phyloP scores from a whole-genome alignment of 768 basidiomycete species.

The Russula virescens region DNA sequence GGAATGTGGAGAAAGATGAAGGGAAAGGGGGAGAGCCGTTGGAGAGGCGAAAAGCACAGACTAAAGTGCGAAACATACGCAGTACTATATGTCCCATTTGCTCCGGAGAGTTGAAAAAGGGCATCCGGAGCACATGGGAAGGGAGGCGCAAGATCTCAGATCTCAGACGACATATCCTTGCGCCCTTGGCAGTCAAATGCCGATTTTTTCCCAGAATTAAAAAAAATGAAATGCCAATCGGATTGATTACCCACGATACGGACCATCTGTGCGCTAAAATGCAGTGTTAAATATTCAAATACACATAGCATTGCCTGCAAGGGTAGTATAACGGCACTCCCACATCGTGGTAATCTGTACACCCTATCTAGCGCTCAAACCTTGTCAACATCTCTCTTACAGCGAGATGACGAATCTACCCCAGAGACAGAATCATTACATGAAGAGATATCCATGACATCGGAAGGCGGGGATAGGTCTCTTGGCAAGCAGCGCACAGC shows the following conservation, averaged over 20 bases:
- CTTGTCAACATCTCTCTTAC: neutral
- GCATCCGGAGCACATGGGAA: constrained; percentile 11
- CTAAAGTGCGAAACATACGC: neutral
- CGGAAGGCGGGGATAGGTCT: neutral
- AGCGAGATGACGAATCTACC: neutral
- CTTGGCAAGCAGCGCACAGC: neutral
- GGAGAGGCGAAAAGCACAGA: neutral
- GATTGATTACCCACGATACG: neutral
- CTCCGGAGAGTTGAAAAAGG: neutral
- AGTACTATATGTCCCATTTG: neutral
- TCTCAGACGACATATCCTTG: neutral
- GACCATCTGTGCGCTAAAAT: neutral
- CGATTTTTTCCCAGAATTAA: no score
- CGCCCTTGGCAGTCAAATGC: neutral
- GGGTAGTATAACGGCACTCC: neutral
- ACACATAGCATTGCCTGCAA: neutral
- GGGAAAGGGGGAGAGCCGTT: neutral
- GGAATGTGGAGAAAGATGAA: neutral
- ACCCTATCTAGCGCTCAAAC: neutral
- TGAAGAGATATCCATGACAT: constrained; percentile 5
- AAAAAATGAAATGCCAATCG: neutral
- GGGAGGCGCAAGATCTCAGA: constrained; percentile 5
- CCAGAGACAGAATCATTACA: neutral
- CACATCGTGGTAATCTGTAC: neutral
- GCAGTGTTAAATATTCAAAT: neutral